Evolutionary conservation across 2,329 filamentous ascomycete species (phyloP).

Genomic region (Trichoderma endophyticum): DNA sequence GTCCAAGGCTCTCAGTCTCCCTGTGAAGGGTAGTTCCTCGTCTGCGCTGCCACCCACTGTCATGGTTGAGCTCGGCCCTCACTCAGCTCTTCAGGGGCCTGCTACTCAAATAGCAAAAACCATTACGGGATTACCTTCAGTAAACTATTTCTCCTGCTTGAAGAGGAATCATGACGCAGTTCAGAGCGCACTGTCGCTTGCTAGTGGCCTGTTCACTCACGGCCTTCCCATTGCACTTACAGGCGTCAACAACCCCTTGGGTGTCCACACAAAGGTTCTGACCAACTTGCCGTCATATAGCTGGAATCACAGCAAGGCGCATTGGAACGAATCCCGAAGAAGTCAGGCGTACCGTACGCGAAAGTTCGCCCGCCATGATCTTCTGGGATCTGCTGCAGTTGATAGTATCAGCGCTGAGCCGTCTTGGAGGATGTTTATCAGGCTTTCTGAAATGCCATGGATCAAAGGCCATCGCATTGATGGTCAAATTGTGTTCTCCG

Average conservation of each 20-base stretch:
- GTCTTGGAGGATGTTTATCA: slow-evolving; percentile 33
- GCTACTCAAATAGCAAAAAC: slow-evolving; percentile 11
- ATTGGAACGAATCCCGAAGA: slow-evolving; percentile 25
- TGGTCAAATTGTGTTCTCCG: slow-evolving; percentile 32
- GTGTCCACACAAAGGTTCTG: slow-evolving; percentile 13
- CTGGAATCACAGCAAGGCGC: slow-evolving; percentile 23
- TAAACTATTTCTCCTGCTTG: slow-evolving; percentile 6
- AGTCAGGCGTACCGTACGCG: slow-evolving; percentile 27
- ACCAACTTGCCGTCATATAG: slow-evolving; percentile 26
- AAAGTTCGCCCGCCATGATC: slow-evolving; percentile 25
- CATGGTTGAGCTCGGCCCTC: slow-evolving; percentile 19
- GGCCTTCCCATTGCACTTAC: slow-evolving; percentile 11
- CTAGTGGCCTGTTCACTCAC: not conserved
- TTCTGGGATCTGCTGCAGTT: slow-evolving; percentile 26
- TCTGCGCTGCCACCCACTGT: not conserved
- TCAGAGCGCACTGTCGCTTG: not conserved
- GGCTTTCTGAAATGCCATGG: slow-evolving; percentile 31
- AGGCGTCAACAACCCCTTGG: slow-evolving; percentile 1
- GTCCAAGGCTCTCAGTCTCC: not conserved
- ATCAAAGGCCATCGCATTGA: slow-evolving; percentile 31
- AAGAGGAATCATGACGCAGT: slow-evolving; percentile 10
- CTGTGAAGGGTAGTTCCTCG: not conserved
- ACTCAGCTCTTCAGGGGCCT: slow-evolving; percentile 15
- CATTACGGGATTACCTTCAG: not conserved
- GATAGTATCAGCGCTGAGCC: slow-evolving; percentile 26